Evolutionary conservation across 495 filamentous ascomycete species (phyloP), one percentile per base, ranked within the genome.

Genomic region (Aspergillus panamensis): DNA sequence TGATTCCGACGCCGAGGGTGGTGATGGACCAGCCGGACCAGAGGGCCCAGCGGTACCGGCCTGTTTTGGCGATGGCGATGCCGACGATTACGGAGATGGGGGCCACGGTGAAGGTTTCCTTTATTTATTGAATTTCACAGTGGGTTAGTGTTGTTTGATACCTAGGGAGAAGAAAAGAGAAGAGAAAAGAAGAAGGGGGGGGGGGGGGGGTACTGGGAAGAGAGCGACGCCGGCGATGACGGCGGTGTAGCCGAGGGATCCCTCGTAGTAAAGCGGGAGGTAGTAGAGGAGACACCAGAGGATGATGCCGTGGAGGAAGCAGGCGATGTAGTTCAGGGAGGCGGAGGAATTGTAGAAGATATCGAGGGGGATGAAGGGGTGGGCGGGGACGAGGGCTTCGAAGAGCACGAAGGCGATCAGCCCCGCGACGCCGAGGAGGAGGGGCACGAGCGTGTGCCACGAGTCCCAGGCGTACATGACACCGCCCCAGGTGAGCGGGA

Each of bases 401-500:
- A 61, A 65, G 16, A 68, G 20, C 12, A 20, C 20, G 53, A 66
- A 69, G 10, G 30, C 20, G n/a, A 61, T 6, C 3, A 72, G 50
- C 0, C 65, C 55, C 1, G 35, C n/a, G 6, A 62, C 29, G 0
- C 69, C 69, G 13, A 72, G 8, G 3, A 61, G 0, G 0, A 70
- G 51, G 0, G 67, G 81, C 1, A 80, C 69, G 6, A 86, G 63
- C 0, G 78, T 81, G 19, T 71, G 76, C 67, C 70, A 81, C 0
- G 65, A 67, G n/a, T 53, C 58, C 84, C 84, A 88, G 1, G 69
- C 32, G 60, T 78, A 83, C 60, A 77, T 68, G 1, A 73, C 64
- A 1, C 82, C 84, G 1, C 75, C 84, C 79, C 79, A 86, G 2
- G 78, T 75, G 1, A 87, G 40, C 0, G 76, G 77, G n/a, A 85